Percentiles rank a stretch among this genome's conserved stretches.
phyloP scores from a whole-genome alignment of 2,329 filamentous ascomycete species.

The Bipolaris victoriae region DNA sequence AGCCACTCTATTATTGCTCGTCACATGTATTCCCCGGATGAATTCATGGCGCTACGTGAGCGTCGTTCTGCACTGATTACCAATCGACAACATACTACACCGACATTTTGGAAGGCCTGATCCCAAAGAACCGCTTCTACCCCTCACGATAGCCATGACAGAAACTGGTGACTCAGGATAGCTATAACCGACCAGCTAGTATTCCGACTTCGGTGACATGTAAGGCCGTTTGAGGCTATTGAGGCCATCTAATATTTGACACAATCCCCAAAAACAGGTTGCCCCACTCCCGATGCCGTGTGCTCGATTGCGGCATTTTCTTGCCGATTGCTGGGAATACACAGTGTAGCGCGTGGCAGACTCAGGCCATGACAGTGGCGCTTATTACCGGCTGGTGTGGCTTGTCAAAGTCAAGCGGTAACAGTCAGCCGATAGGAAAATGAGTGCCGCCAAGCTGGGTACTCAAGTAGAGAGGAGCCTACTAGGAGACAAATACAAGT shows the following conservation, averaged over 20 bases:
- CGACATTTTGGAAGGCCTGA: background rate
- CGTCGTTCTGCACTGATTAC: background rate
- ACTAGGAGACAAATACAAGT: too few relatives aligned
- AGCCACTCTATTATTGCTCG: background rate
- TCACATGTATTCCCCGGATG: background rate
- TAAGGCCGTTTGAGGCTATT: background rate
- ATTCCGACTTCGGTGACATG: background rate
- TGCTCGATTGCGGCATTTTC: background rate
- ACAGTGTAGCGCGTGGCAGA: background rate
- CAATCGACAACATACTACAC: background rate
- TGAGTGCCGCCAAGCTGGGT: background rate
- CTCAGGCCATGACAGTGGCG: background rate
- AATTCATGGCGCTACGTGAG: background rate
- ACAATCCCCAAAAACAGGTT: background rate
- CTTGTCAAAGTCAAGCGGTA: background rate
- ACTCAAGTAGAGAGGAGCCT: background rate
- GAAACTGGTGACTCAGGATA: background rate
- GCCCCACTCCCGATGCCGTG: background rate
- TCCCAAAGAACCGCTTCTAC: too few relatives aligned
- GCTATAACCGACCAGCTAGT: background rate
- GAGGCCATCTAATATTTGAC: background rate
- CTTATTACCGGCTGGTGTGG: background rate
- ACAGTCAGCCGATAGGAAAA: background rate
- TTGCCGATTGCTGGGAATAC: background rate
- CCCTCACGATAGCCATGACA: background rate